Evolutionary conservation across 352 stramenopile species (phyloP), one percentile per base, ranked within the genome.

Genomic region (Phytophthora sansomeana): DNA sequence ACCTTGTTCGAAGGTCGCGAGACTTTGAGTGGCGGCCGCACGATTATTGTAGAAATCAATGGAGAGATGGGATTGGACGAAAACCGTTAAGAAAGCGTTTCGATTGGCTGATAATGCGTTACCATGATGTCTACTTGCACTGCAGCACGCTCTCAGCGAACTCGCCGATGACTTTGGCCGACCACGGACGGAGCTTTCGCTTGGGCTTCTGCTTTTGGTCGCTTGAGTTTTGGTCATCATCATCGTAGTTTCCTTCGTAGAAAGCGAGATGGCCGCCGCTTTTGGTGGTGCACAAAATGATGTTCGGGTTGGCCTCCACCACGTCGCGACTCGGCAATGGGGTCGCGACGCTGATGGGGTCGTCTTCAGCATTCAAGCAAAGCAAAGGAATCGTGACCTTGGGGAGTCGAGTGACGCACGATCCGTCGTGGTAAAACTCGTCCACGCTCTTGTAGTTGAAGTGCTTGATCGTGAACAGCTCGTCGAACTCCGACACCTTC

Each of bases 401-500:
- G 10, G 74, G 51, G 38, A 88, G 35, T 5, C 69, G 58, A 41
- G 60, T 77, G 29, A 78, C 49, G 39, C 54, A 78, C 14, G 76
- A 85, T 5, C 67, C 76, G 47, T 87, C 75, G n/a, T 54, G 56
- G 46, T 85, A 84, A 42, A 74, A 85, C 19, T 80, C 63, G 41
- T 80, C 63, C 36, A 75, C 75, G 16, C 63, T 83, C 9, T 59
- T 60, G 60, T 86, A 86, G 49, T 80, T 79, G 49, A 87, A 87
- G 26, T 77, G 59, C 28, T 80, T 73, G 52, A 83, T 80, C 30
- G 84, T 90, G 63, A 91, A 72, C 13, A 69, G 70, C 54, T 87
- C 77, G 68, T 93, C 82, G 52, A 90, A 91, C 57, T 93, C 72
- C 3, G 54, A 67, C 4, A 92, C 67, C n/a, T 64, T 80, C 38